A percentile compares a stretch with the other conserved stretches of the same genome.
These are phyloP conservation scores for Calonectria henricotiae DNA, from an alignment of 2,329 filamentous ascomycete genomes.

Conservation along the genomic window DNA sequence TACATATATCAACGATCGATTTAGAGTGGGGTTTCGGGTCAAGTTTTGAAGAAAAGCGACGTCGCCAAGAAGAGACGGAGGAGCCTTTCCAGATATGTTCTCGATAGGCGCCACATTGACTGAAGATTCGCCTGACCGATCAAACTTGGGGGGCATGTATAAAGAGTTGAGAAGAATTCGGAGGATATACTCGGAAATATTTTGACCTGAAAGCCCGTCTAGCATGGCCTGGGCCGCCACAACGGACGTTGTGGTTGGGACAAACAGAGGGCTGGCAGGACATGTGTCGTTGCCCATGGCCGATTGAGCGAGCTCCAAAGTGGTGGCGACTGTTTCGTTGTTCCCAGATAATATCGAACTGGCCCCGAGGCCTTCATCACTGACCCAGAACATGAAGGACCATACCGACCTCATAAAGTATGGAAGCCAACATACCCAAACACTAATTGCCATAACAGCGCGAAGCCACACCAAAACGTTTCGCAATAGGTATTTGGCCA, in stretches of 20 bases:
- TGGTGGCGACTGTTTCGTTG: slow-evolving; percentile 48
- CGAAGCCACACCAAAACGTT: slow-evolving; percentile 86
- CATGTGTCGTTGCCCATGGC: slow-evolving; percentile 54
- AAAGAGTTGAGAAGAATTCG: slow-evolving; percentile 54
- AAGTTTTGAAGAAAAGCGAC: slow-evolving; percentile 72
- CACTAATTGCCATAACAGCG: slow-evolving; percentile 82
- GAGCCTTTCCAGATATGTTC: slow-evolving; percentile 29
- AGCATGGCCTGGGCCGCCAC: slow-evolving; percentile 55
- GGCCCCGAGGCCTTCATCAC: slow-evolving; percentile 78
- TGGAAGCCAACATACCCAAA: slow-evolving; percentile 92
- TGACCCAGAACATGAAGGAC: slow-evolving; percentile 95
- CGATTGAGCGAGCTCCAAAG: slow-evolving; percentile 55
- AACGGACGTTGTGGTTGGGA: slow-evolving; percentile 55
- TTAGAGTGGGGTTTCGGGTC: slow-evolving; percentile 81
- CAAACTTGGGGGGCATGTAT: slow-evolving; percentile 49
- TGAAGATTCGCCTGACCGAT: slow-evolving; percentile 42
- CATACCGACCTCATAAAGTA: slow-evolving; percentile 93
- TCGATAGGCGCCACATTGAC: slow-evolving; percentile 41
- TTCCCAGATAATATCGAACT: slow-evolving; percentile 51
- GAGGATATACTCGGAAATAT: slow-evolving; percentile 56
- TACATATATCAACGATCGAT: slow-evolving; percentile 85
- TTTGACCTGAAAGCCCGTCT: slow-evolving; percentile 52
- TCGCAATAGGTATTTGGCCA: slow-evolving; percentile 80
- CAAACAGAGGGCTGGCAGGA: slow-evolving; percentile 58
- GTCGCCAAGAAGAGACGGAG: slow-evolving; percentile 68